These are phyloP conservation scores for Gremmenia infestans DNA, from an alignment of 2,329 filamentous ascomycete species.

Conservation along the genomic window DNA sequence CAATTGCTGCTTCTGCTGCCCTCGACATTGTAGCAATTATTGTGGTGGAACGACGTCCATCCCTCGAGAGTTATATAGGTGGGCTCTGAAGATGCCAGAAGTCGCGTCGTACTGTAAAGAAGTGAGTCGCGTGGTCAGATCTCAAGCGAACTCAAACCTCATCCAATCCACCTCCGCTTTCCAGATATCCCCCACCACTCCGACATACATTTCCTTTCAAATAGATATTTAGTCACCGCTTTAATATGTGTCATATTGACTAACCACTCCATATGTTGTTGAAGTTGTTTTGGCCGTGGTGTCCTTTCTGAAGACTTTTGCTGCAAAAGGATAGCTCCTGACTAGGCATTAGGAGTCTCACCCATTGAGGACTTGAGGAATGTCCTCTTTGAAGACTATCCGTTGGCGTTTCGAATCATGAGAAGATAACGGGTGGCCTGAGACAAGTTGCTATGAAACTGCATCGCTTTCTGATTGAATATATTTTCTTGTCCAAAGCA, in stretches of 20 bases:
- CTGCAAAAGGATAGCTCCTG: not conserved
- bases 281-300: not conserved
- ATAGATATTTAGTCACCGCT: not conserved
- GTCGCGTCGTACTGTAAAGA: slow-evolving; percentile 1
- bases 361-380: not conserved
- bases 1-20: slow-evolving; percentile 33
- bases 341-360: not conserved
- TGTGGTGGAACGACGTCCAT: slow-evolving; percentile 6
- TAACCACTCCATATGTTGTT: not conserved
- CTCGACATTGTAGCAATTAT: slow-evolving; percentile 22
- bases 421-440: slow-evolving; percentile 2
- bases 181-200: not conserved
- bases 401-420: not conserved
- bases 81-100: slow-evolving; percentile 19
- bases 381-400: slow-evolving; percentile 2
- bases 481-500: not conserved
- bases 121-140: not conserved
- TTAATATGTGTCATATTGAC: not conserved
- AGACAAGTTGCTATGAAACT: not conserved
- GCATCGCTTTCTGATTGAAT: not conserved
- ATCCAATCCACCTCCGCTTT: not conserved
- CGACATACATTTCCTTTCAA: not conserved
- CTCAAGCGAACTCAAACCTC: not conserved
- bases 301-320: not conserved
- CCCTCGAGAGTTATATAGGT: not conserved